Percentiles rank a stretch among this genome's conserved stretches.
phyloP scores from a whole-genome alignment of 2,329 filamentous ascomycete genomes.

The Cercospora zeina region DNA sequence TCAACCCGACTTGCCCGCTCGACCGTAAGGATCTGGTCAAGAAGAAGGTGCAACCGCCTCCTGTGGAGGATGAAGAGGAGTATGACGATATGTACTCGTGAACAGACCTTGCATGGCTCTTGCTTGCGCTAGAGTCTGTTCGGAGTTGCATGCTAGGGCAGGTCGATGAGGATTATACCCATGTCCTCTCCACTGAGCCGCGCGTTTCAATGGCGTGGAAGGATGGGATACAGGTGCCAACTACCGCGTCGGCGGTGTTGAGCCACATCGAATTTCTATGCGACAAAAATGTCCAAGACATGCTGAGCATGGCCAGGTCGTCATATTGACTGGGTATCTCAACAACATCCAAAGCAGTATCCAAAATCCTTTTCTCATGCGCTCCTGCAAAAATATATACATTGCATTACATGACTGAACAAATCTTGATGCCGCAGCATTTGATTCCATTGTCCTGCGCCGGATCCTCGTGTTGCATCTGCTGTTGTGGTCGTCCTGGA shows the following conservation, averaged over 20 bases:
- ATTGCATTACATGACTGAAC: conserved; percentile 38
- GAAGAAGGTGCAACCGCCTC: conserved; percentile 44
- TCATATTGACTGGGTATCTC: conserved; percentile 1
- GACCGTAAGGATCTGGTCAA: conserved; percentile 61
- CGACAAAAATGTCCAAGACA: not conserved
- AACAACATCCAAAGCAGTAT: not conserved
- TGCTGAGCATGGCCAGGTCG: not conserved
- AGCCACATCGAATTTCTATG: not conserved
- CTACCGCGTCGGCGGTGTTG: not conserved
- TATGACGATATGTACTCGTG: conserved; percentile 55
- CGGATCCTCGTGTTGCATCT: conserved; percentile 38
- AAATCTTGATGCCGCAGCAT: conserved; percentile 41
- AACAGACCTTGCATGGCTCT: not conserved
- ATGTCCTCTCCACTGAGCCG: too few species aligned
- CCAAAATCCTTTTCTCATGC: not conserved
- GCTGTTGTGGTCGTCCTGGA: conserved; percentile 44
- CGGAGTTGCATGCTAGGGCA: too few species aligned
- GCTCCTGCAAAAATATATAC: not conserved
- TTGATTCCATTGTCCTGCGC: conserved; percentile 36
- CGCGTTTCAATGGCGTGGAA: too few species aligned
- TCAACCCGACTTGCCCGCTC: conserved; percentile 64
- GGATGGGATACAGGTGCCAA: too few species aligned
- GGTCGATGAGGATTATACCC: too few species aligned
- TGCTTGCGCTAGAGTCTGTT: too few species aligned
- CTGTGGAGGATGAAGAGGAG: conserved; percentile 50